Evolutionary conservation across 1,284 basidiomycete genomes (phyloP), one percentile per base, ranked within the genome.

Genomic region (Pseudozyma pruni): DNA sequence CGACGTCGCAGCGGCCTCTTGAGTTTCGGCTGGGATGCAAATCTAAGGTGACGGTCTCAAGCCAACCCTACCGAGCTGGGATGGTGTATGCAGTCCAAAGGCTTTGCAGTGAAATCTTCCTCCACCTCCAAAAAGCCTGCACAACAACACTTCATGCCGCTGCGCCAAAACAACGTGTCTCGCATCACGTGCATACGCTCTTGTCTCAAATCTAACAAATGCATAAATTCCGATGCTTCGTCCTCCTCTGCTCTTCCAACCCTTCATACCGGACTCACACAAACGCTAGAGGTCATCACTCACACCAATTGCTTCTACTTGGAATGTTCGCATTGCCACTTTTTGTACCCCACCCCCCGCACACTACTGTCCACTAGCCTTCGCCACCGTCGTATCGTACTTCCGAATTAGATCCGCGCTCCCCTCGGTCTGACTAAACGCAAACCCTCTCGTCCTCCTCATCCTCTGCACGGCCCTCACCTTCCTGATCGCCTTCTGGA

Each of bases 401-500:
- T 79, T 78, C 4, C 80, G 59, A 27, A 82, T 80, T 35, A 82
- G 51, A 51, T 78, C 72, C 11, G 76, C 80, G 43, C 76, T 75
- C 19, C 78, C 78, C 42, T 81, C 76, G 3, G 76, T 80, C 63
- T 82, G 78, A 42, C 74, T 76, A 31, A 77, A 82, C 27, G 81
- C 81, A 59, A 78, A 82, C 7, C 81, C 81, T 20, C 79, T 60
- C 9, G 80, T 79, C 23, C 81, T 63, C 14, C 79, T 67, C 61
- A 80, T 72, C 22, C 81, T 58, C 61, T 82, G 81, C 27, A 80
- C 81, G 1, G 80, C 79, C 17, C 80, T 63, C 2, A 82, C 81
- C 57, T 82, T 80, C 17, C 77, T 56, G 38, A 82, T 80, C 42
- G 76, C 79, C 49, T 83, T 83, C 51, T 84, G 84, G 75, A 85